These are phyloP conservation scores for Thelephora ganbajun DNA, from an alignment of 768 basidiomycete species.

Conservation along the genomic window DNA sequence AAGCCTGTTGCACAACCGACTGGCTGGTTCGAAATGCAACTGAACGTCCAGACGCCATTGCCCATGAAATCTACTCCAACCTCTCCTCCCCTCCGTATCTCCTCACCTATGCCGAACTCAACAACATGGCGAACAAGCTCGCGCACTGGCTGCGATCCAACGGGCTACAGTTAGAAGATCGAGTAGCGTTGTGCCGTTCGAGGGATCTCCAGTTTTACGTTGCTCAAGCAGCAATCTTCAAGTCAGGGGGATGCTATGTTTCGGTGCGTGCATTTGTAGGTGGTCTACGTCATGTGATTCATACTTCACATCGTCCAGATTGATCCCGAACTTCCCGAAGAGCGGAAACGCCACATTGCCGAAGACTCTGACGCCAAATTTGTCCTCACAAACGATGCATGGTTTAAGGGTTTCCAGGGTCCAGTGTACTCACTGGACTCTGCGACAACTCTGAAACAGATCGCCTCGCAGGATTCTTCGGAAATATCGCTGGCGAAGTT, in stretches of 20 bases:
- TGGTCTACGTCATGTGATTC: conserved; percentile 1
- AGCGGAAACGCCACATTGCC: conserved; percentile 31
- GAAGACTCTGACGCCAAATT: conserved; percentile 26
- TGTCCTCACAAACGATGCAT: conserved; percentile 22
- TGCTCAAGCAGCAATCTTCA: conserved; percentile 28
- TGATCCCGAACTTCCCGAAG: conserved; percentile 33
- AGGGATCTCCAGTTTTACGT: conserved; percentile 28
- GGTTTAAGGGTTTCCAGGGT: conserved; percentile 12
- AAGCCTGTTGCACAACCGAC: too few relatives aligned
- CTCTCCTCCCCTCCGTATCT: too few relatives aligned
- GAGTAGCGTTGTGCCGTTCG: conserved; percentile 31
- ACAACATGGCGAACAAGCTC: conserved; percentile 24
- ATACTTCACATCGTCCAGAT: conserved; percentile 20
- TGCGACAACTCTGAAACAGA: conserved; percentile 13
- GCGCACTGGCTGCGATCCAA: conserved; percentile 26
- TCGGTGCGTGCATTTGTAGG: conserved; percentile 20
- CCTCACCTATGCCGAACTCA: conserved; percentile 22
- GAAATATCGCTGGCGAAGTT: conserved; percentile 17
- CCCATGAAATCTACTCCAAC: too few relatives aligned
- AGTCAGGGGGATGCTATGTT: conserved; percentile 38
- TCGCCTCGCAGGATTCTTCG: conserved; percentile 15
- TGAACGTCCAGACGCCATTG: too few relatives aligned
- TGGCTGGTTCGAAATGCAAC: too few relatives aligned
- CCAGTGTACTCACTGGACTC: conserved; percentile 12
- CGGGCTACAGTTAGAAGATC: conserved; percentile 24